A percentile compares a stretch with the other conserved stretches of the same genome.
These are phyloP conservation scores for Hyparrhenia diplandra DNA, from an alignment of 176 grass and related monocot genomes.

Conservation along the genomic window DNA sequence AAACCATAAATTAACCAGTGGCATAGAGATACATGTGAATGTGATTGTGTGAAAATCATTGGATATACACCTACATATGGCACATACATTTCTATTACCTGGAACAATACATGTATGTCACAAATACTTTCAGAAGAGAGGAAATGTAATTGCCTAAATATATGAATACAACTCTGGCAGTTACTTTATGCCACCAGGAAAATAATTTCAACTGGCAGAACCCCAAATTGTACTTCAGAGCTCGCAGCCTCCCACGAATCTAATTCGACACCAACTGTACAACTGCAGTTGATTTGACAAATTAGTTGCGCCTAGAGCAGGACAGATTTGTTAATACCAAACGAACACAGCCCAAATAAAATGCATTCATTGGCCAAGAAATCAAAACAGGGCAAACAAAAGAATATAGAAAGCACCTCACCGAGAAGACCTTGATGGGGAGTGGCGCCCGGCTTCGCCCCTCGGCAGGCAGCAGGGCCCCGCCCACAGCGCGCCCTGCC, in stretches of 20 bases:
- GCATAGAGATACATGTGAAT: not conserved
- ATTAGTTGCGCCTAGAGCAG: not conserved
- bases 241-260: not conserved
- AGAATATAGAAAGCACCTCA: slow-evolving; percentile 50
- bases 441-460: too few species aligned
- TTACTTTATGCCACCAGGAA: not conserved
- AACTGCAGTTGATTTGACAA: not conserved
- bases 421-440: slow-evolving; percentile 59
- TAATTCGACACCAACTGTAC: not conserved
- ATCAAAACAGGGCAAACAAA: not conserved
- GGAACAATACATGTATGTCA: too few species aligned
- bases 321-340: not conserved
- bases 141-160: too few species aligned
- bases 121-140: too few species aligned
- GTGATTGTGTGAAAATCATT: not conserved
- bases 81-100: not conserved
- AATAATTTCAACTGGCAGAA: not conserved
- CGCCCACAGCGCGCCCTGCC: too few species aligned
- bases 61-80: not conserved
- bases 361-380: slow-evolving; percentile 2
- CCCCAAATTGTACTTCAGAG: not conserved
- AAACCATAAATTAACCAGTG: not conserved
- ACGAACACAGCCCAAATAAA: not conserved
- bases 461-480: too few species aligned
- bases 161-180: too few species aligned